Evolutionary conservation across 805 yeast genomes (phyloP), one percentile per base, ranked within the genome.

Genomic region (Wickerhamiella siamensis): DNA sequence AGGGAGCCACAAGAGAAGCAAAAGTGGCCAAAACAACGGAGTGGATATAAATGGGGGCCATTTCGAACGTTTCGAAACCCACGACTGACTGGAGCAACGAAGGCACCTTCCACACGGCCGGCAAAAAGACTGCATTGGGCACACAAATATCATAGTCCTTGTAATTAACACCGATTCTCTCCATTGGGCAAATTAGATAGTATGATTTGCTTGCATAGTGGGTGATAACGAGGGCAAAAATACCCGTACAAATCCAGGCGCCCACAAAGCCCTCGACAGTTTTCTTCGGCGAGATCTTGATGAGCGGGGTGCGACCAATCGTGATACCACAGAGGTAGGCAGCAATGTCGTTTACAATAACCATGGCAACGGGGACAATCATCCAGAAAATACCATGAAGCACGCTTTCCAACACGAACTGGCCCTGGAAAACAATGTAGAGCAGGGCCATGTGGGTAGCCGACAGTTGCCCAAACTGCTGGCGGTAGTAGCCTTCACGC

Each of bases 301-400:
- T 83, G 54, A 91, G 73, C 56, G 83, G 95, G 31, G 96, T 88
- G 48, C 71, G 75, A 42, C 98, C 98, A 64, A 91, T 84, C 2
- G 97, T 83, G 50, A 91, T 91, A 36, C 98, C 98, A 64, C 97
- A 91, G 38, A 91, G 67, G 59, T 91, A 91, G 20, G 98, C 98
- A 69, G 84, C 87, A 41, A 88, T 86, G 59, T 91, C 98, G 59
- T 91, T 91, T 43, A 83, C 81, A 51, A 91, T 83, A 39, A 91
- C 98, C 54, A 88, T 69, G 2, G 91, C 79, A 47, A 83, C 86
- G 5, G 98, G 98, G 40, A 91, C 69, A 45, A 91, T 65, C 62
- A 91, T 83, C 98, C 98, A 91, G 56, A 86, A 79, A 58, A 91
- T 66, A 12, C 98, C 98, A 50, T 76, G 81, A 52, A 87, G 70